Percentiles rank a stretch among this genome's conserved stretches.
Conservation (phyloP, 1,284 basidiomycete species). For the Rhodotorula glutinis region DNA sequence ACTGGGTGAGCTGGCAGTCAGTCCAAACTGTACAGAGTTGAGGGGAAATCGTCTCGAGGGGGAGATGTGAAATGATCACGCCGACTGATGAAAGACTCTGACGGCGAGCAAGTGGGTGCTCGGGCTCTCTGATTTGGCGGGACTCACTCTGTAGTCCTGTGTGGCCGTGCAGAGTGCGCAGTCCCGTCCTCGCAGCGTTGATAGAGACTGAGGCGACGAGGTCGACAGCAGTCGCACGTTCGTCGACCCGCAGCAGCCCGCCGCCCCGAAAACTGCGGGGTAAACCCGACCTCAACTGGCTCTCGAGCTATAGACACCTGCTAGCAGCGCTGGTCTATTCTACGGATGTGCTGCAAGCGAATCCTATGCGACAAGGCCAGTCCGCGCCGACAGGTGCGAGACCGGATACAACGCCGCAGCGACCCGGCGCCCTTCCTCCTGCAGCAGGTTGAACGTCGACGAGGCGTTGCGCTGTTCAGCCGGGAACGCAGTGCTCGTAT, state of each 20-base stretch:
- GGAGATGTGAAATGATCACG: not conserved
- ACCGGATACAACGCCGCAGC: constrained; percentile 66
- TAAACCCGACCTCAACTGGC: not conserved
- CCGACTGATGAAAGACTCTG: no score
- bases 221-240: not conserved
- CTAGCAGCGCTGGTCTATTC: no score
- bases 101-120: no score
- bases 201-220: not conserved
- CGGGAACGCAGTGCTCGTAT: fast-evolving
- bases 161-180: no score
- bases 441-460: constrained; percentile 86
- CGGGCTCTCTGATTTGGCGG: not conserved
- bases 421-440: constrained; percentile 87
- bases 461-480: constrained; percentile 76
- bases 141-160: no score
- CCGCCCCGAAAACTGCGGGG: constrained; percentile 1
- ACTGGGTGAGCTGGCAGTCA: not conserved
- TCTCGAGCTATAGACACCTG: no score
- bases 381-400: constrained; percentile 27
- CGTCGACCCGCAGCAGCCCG: no score
- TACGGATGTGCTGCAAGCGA: no score
- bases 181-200: no score
- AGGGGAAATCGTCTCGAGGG: no score
- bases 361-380: constrained; percentile 20
- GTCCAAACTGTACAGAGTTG: no score